A percentile compares a stretch with the other conserved stretches of the same genome.
phyloP scores from a whole-genome alignment of 768 basidiomycete genomes.

The Leccinum variicolor region DNA sequence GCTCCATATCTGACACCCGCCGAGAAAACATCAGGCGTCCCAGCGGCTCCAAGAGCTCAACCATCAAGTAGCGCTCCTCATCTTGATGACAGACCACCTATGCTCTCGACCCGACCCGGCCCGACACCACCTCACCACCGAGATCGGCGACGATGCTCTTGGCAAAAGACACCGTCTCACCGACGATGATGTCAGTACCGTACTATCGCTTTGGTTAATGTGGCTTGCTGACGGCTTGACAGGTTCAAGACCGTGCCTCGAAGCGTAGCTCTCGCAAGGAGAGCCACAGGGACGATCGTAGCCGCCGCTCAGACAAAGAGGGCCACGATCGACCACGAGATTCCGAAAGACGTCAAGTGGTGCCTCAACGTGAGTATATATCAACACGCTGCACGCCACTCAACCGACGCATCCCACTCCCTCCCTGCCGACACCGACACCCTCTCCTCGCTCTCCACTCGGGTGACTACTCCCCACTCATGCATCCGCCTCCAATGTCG shows the following conservation, averaged over 20 bases:
- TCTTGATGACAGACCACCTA: constrained; percentile 30
- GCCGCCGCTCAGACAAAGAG: constrained; percentile 69
- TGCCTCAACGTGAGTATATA: constrained; percentile 44
- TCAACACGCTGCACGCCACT: no score
- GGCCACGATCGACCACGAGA: constrained; percentile 64
- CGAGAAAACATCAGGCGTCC: constrained; percentile 34
- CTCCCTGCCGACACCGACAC: constrained; percentile 41
- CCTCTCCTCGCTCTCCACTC: no score
- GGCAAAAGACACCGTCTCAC: constrained; percentile 67
- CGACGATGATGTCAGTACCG: constrained; percentile 78
- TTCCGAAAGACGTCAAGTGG: constrained; percentile 61
- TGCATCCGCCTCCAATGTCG: no score
- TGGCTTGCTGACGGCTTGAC: constrained; percentile 13
- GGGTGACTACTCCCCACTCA: no score
- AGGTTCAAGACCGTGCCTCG: constrained; percentile 66
- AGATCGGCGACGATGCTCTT: constrained; percentile 57
- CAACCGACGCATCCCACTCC: no score
- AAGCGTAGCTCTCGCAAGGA: constrained; percentile 83
- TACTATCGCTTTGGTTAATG: neutral
- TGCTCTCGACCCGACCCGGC: constrained; percentile 53
- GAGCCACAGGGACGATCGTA: constrained; percentile 70
- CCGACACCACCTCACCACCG: constrained; percentile 48
- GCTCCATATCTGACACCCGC: constrained; percentile 37
- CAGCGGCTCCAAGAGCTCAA: constrained; percentile 56
- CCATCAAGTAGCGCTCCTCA: constrained; percentile 32